phyloP scores from a whole-genome alignment of 345 rosid genomes.

The Moricandia arvensis region DNA sequence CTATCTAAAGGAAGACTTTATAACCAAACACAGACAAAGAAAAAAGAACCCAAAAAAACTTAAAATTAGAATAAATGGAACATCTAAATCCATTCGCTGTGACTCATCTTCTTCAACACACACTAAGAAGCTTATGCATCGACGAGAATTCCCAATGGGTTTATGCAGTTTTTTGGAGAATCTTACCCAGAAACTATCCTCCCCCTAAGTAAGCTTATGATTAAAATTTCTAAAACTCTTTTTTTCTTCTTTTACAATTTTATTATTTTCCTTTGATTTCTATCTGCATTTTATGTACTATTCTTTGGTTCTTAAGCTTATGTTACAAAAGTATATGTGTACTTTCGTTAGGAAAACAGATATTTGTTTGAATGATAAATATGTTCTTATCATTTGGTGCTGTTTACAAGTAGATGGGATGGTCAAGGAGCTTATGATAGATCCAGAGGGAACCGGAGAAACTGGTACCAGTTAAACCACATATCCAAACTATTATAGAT shows the following conservation, averaged over 20 bases:
- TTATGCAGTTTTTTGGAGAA: conserved; percentile 99
- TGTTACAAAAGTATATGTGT: background rate
- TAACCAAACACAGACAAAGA: background rate
- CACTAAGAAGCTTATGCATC: conserved; percentile 87
- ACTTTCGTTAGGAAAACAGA: background rate
- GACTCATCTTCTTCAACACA: conserved; percentile 97
- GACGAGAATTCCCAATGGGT: conserved; percentile 92
- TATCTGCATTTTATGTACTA: background rate
- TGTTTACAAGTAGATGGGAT: conserved; percentile 69
- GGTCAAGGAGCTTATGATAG: conserved; percentile 92
- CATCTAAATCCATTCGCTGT: conserved; percentile 78
- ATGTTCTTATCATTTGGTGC: background rate
- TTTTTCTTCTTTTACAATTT: background rate
- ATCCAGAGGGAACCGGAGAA: conserved; percentile 95
- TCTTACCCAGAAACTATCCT: conserved; percentile 96
- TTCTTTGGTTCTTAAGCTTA: background rate
- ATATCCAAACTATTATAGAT: background rate
- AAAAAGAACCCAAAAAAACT: too few species aligned
- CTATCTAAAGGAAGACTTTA: conserved; percentile 42
- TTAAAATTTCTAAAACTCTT: background rate
- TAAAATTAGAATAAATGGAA: conserved; percentile 76
- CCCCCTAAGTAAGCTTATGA: conserved; percentile 82
- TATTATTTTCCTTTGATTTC: background rate
- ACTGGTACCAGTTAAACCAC: conserved; percentile 57
- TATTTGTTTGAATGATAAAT: background rate